phyloP scores from a whole-genome alignment of 306 rosid genomes.

The Arachis hypogaea region DNA sequence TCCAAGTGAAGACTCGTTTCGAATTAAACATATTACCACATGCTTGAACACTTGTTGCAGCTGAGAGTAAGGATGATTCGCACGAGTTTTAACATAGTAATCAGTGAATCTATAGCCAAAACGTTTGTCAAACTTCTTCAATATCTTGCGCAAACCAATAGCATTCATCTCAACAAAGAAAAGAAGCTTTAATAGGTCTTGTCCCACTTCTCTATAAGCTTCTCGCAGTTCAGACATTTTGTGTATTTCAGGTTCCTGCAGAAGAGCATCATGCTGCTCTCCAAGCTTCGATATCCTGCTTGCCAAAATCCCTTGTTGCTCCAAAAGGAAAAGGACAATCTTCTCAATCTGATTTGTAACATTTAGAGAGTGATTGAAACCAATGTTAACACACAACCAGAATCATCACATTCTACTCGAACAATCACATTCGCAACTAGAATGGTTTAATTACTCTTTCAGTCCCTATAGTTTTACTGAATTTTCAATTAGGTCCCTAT shows the following conservation, averaged over 20 bases:
- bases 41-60: conserved; percentile 99
- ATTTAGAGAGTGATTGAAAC: conserved; percentile 24
- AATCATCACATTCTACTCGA: conserved; percentile 25
- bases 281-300: conserved; percentile 84
- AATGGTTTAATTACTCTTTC: not conserved
- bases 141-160: conserved; percentile 93
- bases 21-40: conserved; percentile 74
- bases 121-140: conserved; percentile 98
- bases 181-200: conserved; percentile 84
- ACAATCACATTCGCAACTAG: conserved; percentile 21
- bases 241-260: conserved; percentile 76
- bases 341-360: conserved; percentile 79
- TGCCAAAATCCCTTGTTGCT: conserved; percentile 97
- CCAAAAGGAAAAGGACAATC: conserved; percentile 91
- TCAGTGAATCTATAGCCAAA: conserved; percentile 91
- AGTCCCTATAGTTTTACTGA: no score
- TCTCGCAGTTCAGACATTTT: conserved; percentile 74
- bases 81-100: conserved; percentile 92
- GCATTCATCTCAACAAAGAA: conserved; percentile 92
- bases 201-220: conserved; percentile 80
- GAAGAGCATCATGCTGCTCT: conserved; percentile 65
- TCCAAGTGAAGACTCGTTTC: conserved; percentile 14
- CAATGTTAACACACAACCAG: not conserved
- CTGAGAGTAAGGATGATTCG: conserved; percentile 98
- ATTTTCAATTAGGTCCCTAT: no score